Evolutionary conservation across 108 stramenopile species (phyloP), one percentile per base, ranked within the genome.

Genomic region (Schizochytrium sp.): DNA sequence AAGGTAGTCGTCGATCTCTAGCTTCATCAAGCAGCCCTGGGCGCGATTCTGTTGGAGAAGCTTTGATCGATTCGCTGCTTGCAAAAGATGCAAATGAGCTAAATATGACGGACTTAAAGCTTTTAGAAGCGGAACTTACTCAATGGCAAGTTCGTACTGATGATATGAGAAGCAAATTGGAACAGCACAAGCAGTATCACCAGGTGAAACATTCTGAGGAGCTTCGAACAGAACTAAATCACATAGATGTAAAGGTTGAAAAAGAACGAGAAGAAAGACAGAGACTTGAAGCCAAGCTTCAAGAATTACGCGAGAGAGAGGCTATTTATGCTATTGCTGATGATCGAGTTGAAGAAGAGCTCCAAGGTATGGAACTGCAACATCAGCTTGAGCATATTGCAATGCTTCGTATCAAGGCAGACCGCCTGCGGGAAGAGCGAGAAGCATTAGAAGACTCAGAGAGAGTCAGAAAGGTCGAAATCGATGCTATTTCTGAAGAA

Each of bases 381-480:
- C 50, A 83, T 10, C 47, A 55, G 28, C 76, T 83, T 10, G 76
- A 83, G 40, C 49, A 50, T 49, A 53, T 83, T 10, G 76, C 76
- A 5, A 83, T 83, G 76, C 76, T 55, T 0, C 47, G 53, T 0
- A 49, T 83, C 76, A 83, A 83, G 53, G 76, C 76, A 10, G 76
- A 83, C 47, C 28, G 55, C 1, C 45, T 83, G 12, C 45, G 76
- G 5, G 40, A 40, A 42, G 8, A 55, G 50, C 47, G 47, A 13
- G 76, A 83, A 53, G 28, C 49, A 28, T n/a, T 83, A 47, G 76
- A 55, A 28, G 10, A n/a, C 13, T 2, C 53, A 5, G 76, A 83
- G 3, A 17, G 53, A n/a, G 76, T 10, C 8, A 17, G 53, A 5
- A 49, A 83, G 47, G 53, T 83, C 15, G 76, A 83, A 2, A 49